Base-by-base conservation (phyloP, 768 basidiomycete species). In the Psilocybe subaeruginosa region DNA sequence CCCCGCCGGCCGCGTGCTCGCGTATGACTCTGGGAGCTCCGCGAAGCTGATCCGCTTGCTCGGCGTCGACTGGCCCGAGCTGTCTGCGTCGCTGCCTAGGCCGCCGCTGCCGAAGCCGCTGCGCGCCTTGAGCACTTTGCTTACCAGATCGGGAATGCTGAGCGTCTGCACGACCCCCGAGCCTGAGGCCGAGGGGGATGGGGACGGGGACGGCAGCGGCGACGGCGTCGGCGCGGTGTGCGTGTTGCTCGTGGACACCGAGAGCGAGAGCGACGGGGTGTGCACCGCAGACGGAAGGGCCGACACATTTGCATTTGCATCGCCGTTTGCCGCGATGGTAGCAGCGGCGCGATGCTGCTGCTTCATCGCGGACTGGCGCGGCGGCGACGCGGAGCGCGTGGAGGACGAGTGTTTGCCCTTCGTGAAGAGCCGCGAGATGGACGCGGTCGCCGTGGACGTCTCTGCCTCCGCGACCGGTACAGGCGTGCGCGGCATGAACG, bases 381-480 rank as follows among this genome's bases (percentile, higher is more conserved):
- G 89, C 0, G 88, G 87, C 0, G 84, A 85, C 3, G 83, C 85
- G 2, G 87, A 76, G 3, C 86, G 81, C 1, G 90, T 87, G 3
- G 89, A 89, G 14, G 85, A 82, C 2, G 86, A 80, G 64, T 81
- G 80, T 45, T 70, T 77, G 33, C 73, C 80, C 62, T 86, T 88
- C 0, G 90, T 91, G 66, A 88, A 89, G 12, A 93, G 81, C n/a
- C 88, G 81, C 23, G 90, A 91, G 51, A 93, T 80, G 30, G 87
- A 89, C 1, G 91, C 92, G 1, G 92, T 93, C 1, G 92, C 88
- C 4, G 78, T 89, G 3, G 89, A 90, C 3, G 89, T 88, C n/a
- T 83, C 80, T 4, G 83, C 78, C 23, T 80, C 74, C 5, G 88
- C 77, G 1, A 73, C 69, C 8, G 85, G 84, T 8, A 80, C 77